Base-by-base conservation (phyloP, 768 basidiomycete species). In the Boletus vinaceobasis region DNA sequence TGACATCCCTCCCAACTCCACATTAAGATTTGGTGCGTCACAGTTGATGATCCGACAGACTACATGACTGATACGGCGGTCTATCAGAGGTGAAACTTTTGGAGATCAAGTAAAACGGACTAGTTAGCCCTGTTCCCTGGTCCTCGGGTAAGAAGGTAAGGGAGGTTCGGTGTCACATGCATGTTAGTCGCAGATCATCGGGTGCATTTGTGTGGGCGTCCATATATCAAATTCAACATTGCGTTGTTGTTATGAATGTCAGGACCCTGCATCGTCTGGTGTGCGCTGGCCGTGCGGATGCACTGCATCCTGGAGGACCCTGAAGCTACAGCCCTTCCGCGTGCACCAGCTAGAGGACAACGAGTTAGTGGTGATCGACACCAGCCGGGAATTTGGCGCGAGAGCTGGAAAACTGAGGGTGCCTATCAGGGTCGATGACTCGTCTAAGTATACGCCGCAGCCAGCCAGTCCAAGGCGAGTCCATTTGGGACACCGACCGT, bases 1-100 rank as follows among this genome's bases (percentile, higher is more conserved):
- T 3, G 79, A 69, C 10, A 94, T 96, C 52, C 93, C 93, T 48
- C 64, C 83, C 38, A 89, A 88, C 71, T 85, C 93, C 7, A 93
- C 88, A 15, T 78, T 96, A 48, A 77, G 75, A 57, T 96, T 96
- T 65, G 93, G 89, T 90, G 61, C 58, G 86, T 74, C 17, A 27
- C 37, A 43, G 38, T 32, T 11, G 46, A 57, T 55, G 53, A 23
- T 27, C 27, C 27, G 37, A 31, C 29, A 27, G 31, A 37, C 29
- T 42, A 27, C 43, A 13, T 35, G 55, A 52, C 56, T 67, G 53
- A 67, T 55, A 4, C 7, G 1, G 1, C 8, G 36, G 37, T 21
- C 31, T 14, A 47, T 48, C 71, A 89, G 88, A 89, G 76, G 83
- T 86, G 65, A 90, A 89, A 68, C 80, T 88, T 29, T 61, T 88